Base-by-base conservation (phyloP, 495 filamentous ascomycete genomes). In the Aspergillus avenaceus region DNA sequence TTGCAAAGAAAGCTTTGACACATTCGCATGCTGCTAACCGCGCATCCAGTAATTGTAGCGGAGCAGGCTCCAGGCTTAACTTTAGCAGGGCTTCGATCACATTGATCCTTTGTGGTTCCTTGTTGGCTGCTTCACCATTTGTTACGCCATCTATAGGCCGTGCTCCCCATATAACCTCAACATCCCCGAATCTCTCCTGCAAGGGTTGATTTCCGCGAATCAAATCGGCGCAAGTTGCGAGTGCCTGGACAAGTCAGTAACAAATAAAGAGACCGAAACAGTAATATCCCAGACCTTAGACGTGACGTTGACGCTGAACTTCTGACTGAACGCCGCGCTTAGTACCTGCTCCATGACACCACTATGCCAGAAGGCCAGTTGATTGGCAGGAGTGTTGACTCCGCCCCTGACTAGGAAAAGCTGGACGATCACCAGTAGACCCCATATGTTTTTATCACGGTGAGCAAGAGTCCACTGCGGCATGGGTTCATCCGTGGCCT, bases 21-120 rank as follows among this genome's bases (percentile, higher is more conserved):
- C 91, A 95, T 59, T 91, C 83, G 59, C 86, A 91, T 6, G 88
- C 90, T 21, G 91, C 88, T 52, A 93, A 73, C 13, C 93, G 86
- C 24, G 87, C 76, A 69, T 95, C 85, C 54, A 95, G 87, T 14
- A 84, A 75, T 50, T 82, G 73, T 37, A 82, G 74, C 0, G 77
- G 66, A 3, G 85, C 71, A 28, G 87, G 78, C 37, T 80, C 82
- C n/a, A 98, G 70, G 4, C 85, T 84, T 28, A 96, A 74, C 58
- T 97, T 91, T 41, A 98, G 76, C n/a, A 97, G 73, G 8, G 87
- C 93, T 65, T 97, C 91, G 53, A 98, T 96, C 18, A 97, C 88
- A 71, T 91, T 95, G 32, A 91, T 85, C 29, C 79, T 68, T 26
- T 65, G 66, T 11, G 63, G 58, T 36, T 54, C 54, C 24, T 81